A percentile compares a stretch with the other conserved stretches of the same genome.
These are phyloP conservation scores for Volvariella surrecta DNA, from an alignment of 1,284 basidiomycete genomes.

Conservation along the genomic window DNA sequence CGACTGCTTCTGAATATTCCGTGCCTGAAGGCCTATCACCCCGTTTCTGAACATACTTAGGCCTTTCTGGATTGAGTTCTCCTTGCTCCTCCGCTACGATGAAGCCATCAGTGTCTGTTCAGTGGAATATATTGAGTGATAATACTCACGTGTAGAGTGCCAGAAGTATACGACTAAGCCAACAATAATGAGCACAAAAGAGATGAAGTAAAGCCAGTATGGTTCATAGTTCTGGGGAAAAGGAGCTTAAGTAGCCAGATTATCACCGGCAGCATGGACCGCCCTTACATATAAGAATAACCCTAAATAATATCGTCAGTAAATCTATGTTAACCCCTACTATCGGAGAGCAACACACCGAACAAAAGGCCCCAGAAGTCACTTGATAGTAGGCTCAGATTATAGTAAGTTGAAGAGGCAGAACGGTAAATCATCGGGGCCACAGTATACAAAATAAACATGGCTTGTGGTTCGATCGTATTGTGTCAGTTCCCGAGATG, in stretches of 20 bases:
- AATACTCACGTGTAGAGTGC: slow-evolving; percentile 62
- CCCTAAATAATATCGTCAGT: slow-evolving; percentile 27
- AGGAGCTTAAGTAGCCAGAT: slow-evolving; percentile 4
- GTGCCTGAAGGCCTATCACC: too few relatives aligned
- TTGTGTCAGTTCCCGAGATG: neutral
- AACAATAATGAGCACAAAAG: slow-evolving; percentile 59
- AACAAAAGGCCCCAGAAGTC: slow-evolving; percentile 83
- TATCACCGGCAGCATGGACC: slow-evolving; percentile 1
- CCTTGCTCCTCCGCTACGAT: slow-evolving; percentile 69
- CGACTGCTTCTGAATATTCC: too few relatives aligned
- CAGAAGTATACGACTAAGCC: slow-evolving; percentile 80
- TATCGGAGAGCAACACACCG: slow-evolving; percentile 33
- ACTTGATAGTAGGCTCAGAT: slow-evolving; percentile 72
- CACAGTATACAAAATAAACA: slow-evolving; percentile 78
- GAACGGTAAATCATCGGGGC: slow-evolving; percentile 80
- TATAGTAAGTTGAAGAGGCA: slow-evolving; percentile 78
- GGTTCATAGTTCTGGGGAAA: slow-evolving; percentile 58
- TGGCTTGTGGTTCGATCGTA: slow-evolving; percentile 31
- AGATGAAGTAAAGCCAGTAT: slow-evolving; percentile 79
- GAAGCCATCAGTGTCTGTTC: neutral
- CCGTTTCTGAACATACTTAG: slow-evolving; percentile 32
- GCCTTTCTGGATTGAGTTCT: slow-evolving; percentile 48
- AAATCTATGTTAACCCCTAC: slow-evolving; percentile 4
- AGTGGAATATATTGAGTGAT: neutral
- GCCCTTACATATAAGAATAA: slow-evolving; percentile 56